Base-by-base conservation (phyloP, 1,139 yeast genomes). In the Entelexis paramagnoliae region DNA sequence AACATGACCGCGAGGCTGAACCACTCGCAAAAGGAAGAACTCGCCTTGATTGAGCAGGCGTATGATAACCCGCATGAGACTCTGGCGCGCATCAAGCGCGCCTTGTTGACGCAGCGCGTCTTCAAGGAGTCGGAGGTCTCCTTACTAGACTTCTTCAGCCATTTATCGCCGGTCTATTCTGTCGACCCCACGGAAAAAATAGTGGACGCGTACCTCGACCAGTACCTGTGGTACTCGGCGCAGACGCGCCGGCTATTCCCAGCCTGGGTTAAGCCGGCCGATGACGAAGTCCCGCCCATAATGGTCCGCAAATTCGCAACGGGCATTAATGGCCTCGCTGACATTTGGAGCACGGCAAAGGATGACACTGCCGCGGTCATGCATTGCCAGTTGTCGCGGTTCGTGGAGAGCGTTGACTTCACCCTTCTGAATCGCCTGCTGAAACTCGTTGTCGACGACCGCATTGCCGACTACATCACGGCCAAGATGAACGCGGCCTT, bases 11-110 rank as follows among this genome's bases (percentile, higher is more conserved):
- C 57, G 2, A 72, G 96, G 51, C 69, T 93, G 59, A 91, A 88
- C 61, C 82, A 95, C 10, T 72, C 82, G 5, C 96, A 93, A 66
- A 75, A 97, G 57, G 96, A 91, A 66, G 98, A 91, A 62, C 69
- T 91, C 56, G 94, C 96, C 0, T 72, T 91, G 57, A 88, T 93
- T 50, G 98, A 93, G 64, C 95, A 88, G 63, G 97, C 97, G 0
- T 91, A 87, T 64, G 99, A 91, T 62, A 87, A 87, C 59, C 99
- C 99, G 0, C 95, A 88, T 64, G 97, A 91, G 63, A 83, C 91
- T 57, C 72, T 93, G 55, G 83, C 83, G 17, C 77, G 96, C 57
- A 77, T 91, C 53, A 93, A 91, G 67, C 83, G 85, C 60, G 80
- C 82, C 49, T 68, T 93, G 44, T 71, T 89, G 53, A 86, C 96